Percentiles rank a stretch among this genome's conserved stretches.
Conservation (phyloP, 2,329 filamentous ascomycete genomes). For the Madurella fahalii region DNA sequence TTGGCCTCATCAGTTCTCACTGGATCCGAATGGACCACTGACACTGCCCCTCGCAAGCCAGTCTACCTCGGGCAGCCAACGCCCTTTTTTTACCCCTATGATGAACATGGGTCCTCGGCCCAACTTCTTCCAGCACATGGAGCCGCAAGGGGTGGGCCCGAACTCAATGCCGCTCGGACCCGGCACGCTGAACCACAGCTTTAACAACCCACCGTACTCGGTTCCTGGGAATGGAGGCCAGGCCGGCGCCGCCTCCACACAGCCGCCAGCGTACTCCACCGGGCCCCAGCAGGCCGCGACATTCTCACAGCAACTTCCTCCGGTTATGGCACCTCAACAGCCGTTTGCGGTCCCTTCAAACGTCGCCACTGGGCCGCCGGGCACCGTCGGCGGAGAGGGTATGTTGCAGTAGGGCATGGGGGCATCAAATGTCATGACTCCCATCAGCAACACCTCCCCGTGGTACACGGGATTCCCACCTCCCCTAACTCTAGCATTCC, state of each 20-base stretch:
- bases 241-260: background rate
- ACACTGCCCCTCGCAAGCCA: constrained; percentile 15
- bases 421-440: background rate
- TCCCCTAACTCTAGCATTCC: too few relatives aligned
- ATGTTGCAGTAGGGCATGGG: constrained; percentile 4
- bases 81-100: constrained; percentile 3
- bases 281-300: background rate
- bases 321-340: background rate
- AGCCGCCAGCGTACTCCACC: background rate
- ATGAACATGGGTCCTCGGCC: background rate
- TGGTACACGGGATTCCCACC: background rate
- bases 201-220: background rate
- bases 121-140: constrained; percentile 1
- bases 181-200: background rate
- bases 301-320: constrained; percentile 15
- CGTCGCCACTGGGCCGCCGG: background rate
- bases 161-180: background rate
- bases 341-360: background rate
- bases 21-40: constrained; percentile 14
- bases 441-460: background rate
- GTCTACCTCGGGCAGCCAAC: constrained; percentile 9
- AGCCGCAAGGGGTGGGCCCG: constrained; percentile 3
- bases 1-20: constrained; percentile 7
- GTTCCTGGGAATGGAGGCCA: background rate
- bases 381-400: background rate